These are phyloP conservation scores for Alternaria postmessia DNA, from an alignment of 2,329 filamentous ascomycete species.

Conservation along the genomic window DNA sequence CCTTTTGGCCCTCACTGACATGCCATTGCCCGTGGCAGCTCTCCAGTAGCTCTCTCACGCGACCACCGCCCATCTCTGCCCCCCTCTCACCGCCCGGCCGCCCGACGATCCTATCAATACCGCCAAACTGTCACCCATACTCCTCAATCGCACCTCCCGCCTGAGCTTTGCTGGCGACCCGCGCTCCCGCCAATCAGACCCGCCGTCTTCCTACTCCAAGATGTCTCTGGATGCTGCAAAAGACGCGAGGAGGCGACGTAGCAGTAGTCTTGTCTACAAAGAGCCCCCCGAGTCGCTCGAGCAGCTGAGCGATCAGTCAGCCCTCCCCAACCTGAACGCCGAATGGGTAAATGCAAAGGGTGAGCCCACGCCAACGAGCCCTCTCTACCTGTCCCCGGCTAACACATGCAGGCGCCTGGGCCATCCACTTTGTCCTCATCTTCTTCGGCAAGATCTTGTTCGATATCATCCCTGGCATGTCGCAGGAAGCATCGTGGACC, in stretches of 20 bases:
- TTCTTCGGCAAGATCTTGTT: conserved; percentile 92
- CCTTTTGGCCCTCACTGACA: conserved; percentile 10
- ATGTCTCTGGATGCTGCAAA: conserved; percentile 57
- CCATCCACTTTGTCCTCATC: conserved; percentile 95
- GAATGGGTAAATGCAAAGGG: conserved; percentile 99
- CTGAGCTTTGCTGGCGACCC: conserved; percentile 87
- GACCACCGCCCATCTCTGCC: conserved; percentile 5
- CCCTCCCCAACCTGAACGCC: conserved; percentile 93
- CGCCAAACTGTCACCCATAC: conserved; percentile 95
- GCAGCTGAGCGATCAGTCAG: conserved; percentile 95
- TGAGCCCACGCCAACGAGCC: conserved; percentile 49
- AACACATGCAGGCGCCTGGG: conserved; percentile 81
- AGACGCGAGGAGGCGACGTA: conserved; percentile 82
- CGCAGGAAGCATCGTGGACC: conserved; percentile 98
- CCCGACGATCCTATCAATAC: conserved; percentile 63
- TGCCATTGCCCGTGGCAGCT: conserved; percentile 2
- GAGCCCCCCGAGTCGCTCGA: conserved; percentile 96
- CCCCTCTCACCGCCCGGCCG: conserved; percentile 5
- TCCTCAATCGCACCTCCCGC: conserved; percentile 79
- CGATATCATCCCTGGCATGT: conserved; percentile 94
- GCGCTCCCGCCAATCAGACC: conserved; percentile 55
- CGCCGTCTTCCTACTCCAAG: conserved; percentile 32
- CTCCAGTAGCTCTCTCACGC: conserved; percentile 5
- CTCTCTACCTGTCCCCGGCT: conserved; percentile 9
- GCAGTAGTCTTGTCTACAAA: conserved; percentile 98